Evolutionary conservation across 2,329 filamentous ascomycete genomes (phyloP), one percentile per base, ranked within the genome.

Genomic region (Akanthomyces muscarius): DNA sequence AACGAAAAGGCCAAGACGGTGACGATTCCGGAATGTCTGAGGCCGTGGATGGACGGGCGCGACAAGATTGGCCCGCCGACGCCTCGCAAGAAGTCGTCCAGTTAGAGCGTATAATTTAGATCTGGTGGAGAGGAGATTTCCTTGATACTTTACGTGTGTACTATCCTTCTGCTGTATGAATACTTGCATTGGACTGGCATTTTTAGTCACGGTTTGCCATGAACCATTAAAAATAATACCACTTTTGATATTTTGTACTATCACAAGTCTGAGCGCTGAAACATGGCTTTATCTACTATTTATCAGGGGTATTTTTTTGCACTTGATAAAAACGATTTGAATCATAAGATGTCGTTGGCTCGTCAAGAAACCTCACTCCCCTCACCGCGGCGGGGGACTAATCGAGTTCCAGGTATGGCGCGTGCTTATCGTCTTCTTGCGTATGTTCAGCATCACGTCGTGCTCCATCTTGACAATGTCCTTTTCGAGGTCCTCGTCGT

Each of bases 21-120:
- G 8, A 78, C 80, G 1, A 84, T 99, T 7, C 95, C 95, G 0
- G 85, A 91, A 75, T 90, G 89, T 21, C 75, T 99, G 72, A 82
- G 89, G 71, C 86, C 86, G 25, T 98, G 88, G 83, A 97, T 99
- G 93, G 89, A 88, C 63, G 89, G 89, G 0, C 79, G 83, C 72
- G 84, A 89, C 56, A 82, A 78, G 68, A 91, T 95, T 72, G 83
- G 80, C 2, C 62, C 62, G 33, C 61, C 52, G 33, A 36, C 45
- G 25, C 44, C 38, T 33, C 52, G 52, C 16, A 63, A 57, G 44
- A 45, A 57, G 41, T 23, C 36, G 25, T 52, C 52, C 18, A 59
- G 42, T n/a, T 41, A 52, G 18, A 59, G 18, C 4, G 8, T n/a
- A 8, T 21, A 21, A 21, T 10, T 48, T 10, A 48, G n/a, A 14